These are phyloP conservation scores for Celoporthe dispersa DNA, from an alignment of 2,329 filamentous ascomycete species.

Conservation along the genomic window DNA sequence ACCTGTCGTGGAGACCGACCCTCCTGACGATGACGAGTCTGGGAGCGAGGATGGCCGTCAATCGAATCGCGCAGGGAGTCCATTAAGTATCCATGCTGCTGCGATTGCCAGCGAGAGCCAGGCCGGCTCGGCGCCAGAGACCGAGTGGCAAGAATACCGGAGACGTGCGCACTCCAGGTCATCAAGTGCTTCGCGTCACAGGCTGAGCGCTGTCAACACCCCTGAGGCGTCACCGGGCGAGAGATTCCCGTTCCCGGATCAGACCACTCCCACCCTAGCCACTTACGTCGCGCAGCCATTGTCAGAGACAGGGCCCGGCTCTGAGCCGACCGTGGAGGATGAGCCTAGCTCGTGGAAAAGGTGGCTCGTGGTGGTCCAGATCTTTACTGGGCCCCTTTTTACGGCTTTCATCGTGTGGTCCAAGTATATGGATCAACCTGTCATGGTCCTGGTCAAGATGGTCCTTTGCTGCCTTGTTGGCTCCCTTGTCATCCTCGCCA, in stretches of 20 bases:
- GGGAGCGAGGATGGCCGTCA: slow-evolving; percentile 34
- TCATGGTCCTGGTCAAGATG: slow-evolving; percentile 58
- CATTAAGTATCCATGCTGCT: slow-evolving; percentile 39
- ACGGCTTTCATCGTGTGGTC: slow-evolving; percentile 77
- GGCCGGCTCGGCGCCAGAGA: slow-evolving; percentile 46
- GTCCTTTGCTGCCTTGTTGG: slow-evolving; percentile 67
- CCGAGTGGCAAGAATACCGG: slow-evolving; percentile 65
- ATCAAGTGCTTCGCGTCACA: slow-evolving; percentile 24
- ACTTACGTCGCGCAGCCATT: slow-evolving; percentile 31
- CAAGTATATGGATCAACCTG: slow-evolving; percentile 60
- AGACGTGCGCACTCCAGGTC: slow-evolving; percentile 47
- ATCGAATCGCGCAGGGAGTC: slow-evolving; percentile 38
- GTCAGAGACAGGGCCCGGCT: slow-evolving; percentile 12
- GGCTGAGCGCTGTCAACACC: slow-evolving; percentile 12
- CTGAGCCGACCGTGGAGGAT: slow-evolving; percentile 33
- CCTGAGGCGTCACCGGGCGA: slow-evolving; percentile 20
- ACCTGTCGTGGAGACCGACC: slow-evolving; percentile 81
- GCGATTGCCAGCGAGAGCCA: slow-evolving; percentile 42
- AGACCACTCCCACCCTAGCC: background rate
- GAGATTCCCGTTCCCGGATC: slow-evolving; percentile 28
- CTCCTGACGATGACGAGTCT: slow-evolving; percentile 54
- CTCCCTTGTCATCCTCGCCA: slow-evolving; percentile 68
- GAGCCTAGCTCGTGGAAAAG: slow-evolving; percentile 76
- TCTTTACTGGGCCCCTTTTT: slow-evolving; percentile 87
- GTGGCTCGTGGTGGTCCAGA: slow-evolving; percentile 85